Conservation (phyloP, 148 eudicot genomes). For the Limonium bicolor region DNA sequence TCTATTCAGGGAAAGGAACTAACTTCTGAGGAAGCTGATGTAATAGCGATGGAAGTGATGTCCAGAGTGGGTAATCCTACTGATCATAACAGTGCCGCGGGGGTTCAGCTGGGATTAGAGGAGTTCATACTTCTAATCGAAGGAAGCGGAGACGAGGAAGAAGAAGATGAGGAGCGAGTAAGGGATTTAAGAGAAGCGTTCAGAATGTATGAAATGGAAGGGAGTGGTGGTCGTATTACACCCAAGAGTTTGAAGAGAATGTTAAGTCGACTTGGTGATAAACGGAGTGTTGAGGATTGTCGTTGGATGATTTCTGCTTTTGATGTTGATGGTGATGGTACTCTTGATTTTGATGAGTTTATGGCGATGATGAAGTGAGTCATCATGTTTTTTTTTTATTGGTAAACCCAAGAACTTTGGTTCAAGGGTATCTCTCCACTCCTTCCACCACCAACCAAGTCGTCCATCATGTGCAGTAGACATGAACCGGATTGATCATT, state of each 20-base stretch:
- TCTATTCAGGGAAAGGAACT: not conserved
- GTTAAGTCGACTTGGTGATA: slow-evolving; percentile 3
- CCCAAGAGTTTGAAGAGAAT: slow-evolving; percentile 6
- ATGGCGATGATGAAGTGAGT: slow-evolving; percentile 9
- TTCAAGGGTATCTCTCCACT: too few relatives aligned
- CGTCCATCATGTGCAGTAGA: too few relatives aligned
- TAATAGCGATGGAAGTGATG: too few relatives aligned
- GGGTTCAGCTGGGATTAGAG: not conserved
- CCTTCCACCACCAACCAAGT: too few relatives aligned
- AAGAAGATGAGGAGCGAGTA: slow-evolving; percentile 9
- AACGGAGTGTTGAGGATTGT: slow-evolving; percentile 9
- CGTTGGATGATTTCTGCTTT: slow-evolving; percentile 7
- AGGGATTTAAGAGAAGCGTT: slow-evolving; percentile 38
- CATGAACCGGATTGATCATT: too few relatives aligned
- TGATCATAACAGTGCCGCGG: not conserved
- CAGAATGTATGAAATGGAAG: slow-evolving; percentile 7
- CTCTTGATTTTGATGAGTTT: slow-evolving; percentile 4
- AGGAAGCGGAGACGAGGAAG: too few relatives aligned
- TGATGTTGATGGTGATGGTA: slow-evolving; percentile 7
- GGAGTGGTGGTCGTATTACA: slow-evolving; percentile 9
- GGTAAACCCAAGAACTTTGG: too few relatives aligned
- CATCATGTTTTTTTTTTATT: too few relatives aligned
- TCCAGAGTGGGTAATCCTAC: too few relatives aligned
- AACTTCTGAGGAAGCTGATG: not conserved
- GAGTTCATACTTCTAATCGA: slow-evolving; percentile 1